phyloP scores from a whole-genome alignment of 2,329 filamentous ascomycete species.

The Hypoxylon sp. region DNA sequence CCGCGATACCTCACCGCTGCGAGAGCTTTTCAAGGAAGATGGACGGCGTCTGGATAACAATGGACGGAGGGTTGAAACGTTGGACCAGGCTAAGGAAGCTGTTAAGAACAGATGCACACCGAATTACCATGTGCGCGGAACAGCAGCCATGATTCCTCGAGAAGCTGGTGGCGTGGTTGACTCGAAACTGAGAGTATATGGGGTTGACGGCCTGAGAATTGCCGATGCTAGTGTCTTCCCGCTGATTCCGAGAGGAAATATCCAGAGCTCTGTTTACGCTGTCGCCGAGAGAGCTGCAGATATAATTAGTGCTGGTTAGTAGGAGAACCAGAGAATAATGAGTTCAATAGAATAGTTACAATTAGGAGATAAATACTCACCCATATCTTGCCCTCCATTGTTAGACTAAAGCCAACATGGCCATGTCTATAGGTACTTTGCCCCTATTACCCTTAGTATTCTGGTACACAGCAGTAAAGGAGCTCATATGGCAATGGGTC shows the following conservation, averaged over 20 bases:
- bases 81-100: conserved; percentile 42
- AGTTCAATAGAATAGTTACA: neutral
- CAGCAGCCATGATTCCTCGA: conserved; percentile 53
- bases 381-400: neutral
- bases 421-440: too few species aligned
- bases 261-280: conserved; percentile 51
- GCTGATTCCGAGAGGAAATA: conserved; percentile 54
- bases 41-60: conserved; percentile 13
- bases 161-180: conserved; percentile 56
- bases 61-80: conserved; percentile 44
- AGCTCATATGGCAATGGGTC: too few species aligned
- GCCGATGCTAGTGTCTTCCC: conserved; percentile 57
- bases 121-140: conserved; percentile 48
- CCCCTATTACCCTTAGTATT: too few species aligned
- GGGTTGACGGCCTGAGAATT: conserved; percentile 54
- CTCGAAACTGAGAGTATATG: conserved; percentile 54
- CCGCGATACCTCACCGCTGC: conserved; percentile 23
- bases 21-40: conserved; percentile 35
- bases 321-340: neutral
- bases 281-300: conserved; percentile 54
- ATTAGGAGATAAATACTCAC: neutral
- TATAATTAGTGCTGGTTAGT: conserved; percentile 46
- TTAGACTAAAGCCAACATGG: neutral
- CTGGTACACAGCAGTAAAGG: neutral
- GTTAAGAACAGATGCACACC: conserved; percentile 27